phyloP scores from a whole-genome alignment of 2,329 filamentous ascomycete species.

The Periconia sp. region DNA sequence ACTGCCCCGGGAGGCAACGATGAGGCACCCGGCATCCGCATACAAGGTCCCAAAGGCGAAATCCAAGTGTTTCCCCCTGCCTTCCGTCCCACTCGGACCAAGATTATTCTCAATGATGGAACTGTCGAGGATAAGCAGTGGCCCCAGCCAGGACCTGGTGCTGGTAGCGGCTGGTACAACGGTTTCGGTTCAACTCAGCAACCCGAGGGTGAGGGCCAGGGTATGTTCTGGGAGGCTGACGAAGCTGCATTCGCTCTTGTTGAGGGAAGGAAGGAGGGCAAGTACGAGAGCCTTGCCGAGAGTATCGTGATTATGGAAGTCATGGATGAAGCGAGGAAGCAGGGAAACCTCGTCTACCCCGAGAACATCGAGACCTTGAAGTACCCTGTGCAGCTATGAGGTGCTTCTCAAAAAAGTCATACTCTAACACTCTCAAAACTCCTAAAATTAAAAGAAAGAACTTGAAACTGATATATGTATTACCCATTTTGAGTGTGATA shows the following conservation, averaged over 20 bases:
- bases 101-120: slow-evolving; percentile 62
- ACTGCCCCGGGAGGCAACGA: slow-evolving; percentile 63
- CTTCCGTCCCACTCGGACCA: slow-evolving; percentile 71
- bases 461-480: too few species aligned
- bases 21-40: slow-evolving; percentile 72
- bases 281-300: slow-evolving; percentile 68
- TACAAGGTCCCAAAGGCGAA: slow-evolving; percentile 81
- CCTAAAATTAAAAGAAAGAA: too few species aligned
- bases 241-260: slow-evolving; percentile 76
- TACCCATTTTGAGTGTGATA: too few species aligned
- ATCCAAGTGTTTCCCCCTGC: slow-evolving; percentile 79
- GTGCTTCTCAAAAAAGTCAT: too few species aligned
- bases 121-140: slow-evolving; percentile 57
- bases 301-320: slow-evolving; percentile 85
- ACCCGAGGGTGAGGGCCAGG: slow-evolving; percentile 69
- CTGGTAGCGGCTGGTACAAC: slow-evolving; percentile 55
- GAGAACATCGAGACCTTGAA: slow-evolving; percentile 66
- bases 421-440: background rate
- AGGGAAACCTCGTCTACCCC: slow-evolving; percentile 68
- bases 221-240: slow-evolving; percentile 90
- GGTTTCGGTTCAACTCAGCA: slow-evolving; percentile 51
- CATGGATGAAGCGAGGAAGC: slow-evolving; percentile 72
- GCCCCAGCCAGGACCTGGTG: slow-evolving; percentile 54
- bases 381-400: slow-evolving; percentile 37
- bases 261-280: slow-evolving; percentile 79